A percentile compares a stretch with the other conserved stretches of the same genome.
phyloP scores from a whole-genome alignment of 768 basidiomycete species.

The Plicaturopsis crispa region DNA sequence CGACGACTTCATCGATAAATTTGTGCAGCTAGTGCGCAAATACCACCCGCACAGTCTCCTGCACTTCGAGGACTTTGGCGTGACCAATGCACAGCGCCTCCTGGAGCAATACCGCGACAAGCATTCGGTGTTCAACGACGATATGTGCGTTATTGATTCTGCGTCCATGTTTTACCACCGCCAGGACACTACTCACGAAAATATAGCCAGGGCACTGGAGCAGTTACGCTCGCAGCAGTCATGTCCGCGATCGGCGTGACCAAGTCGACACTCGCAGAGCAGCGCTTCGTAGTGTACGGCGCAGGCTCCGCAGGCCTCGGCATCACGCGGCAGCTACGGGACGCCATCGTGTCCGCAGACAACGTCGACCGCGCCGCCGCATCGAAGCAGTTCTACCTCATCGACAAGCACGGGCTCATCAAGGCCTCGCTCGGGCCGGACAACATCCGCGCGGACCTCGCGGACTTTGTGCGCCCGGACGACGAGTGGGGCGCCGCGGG shows the following conservation, averaged over 20 bases:
- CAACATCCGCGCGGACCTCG: constrained; percentile 37
- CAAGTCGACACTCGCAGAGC: constrained; percentile 56
- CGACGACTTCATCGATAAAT: constrained; percentile 74
- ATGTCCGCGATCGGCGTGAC: constrained; percentile 67
- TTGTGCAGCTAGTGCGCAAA: constrained; percentile 72
- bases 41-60: constrained; percentile 55
- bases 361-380: constrained; percentile 41
- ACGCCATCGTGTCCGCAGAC: constrained; percentile 60
- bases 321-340: constrained; percentile 67
- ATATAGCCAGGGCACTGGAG: constrained; percentile 70
- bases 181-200: no score
- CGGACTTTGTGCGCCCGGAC: constrained; percentile 50
- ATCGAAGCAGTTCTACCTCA: constrained; percentile 58
- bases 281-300: constrained; percentile 74
- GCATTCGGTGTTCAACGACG: constrained; percentile 80
- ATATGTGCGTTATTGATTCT: constrained; percentile 70
- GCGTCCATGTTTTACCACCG: no score
- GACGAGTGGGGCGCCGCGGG: constrained; percentile 46
- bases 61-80: constrained; percentile 86
- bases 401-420: constrained; percentile 64
- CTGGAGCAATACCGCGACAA: constrained; percentile 52
- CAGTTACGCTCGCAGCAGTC: constrained; percentile 63
- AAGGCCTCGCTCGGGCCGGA: constrained; percentile 36
- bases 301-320: constrained; percentile 81
- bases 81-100: constrained; percentile 64